Conservation (phyloP, 2,329 filamentous ascomycete genomes). For the Cordyceps javanica region DNA sequence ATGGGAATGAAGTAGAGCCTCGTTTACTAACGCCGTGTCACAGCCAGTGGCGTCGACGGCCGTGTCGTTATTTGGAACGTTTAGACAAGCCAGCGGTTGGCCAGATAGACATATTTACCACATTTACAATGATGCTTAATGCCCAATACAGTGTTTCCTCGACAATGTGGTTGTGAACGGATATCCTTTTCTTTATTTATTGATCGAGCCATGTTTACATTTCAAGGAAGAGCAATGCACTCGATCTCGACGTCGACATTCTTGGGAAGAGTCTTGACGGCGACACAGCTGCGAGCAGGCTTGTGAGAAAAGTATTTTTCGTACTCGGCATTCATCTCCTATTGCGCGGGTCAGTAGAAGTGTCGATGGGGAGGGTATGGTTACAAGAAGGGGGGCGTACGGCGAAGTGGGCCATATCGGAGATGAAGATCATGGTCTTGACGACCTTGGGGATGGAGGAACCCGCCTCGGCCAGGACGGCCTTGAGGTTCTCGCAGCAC, state of each 20-base stretch:
- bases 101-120: background rate
- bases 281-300: conserved; percentile 84
- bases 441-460: conserved; percentile 74
- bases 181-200: conserved; percentile 9
- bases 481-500: conserved; percentile 71
- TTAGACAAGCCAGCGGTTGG: conserved; percentile 31
- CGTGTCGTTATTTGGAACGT: conserved; percentile 72
- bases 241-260: conserved; percentile 86
- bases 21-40: conserved; percentile 20
- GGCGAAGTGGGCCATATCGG: conserved; percentile 84
- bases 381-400: conserved; percentile 29
- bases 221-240: conserved; percentile 68
- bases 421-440: conserved; percentile 88
- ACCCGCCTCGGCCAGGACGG: conserved; percentile 76
- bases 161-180: background rate
- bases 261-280: conserved; percentile 83
- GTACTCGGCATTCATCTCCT: conserved; percentile 80
- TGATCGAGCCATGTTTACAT: conserved; percentile 1
- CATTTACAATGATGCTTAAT: background rate
- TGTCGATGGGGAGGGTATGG: background rate
- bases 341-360: background rate
- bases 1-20: too few species aligned
- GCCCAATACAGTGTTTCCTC: background rate
- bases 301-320: conserved; percentile 77
- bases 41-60: conserved; percentile 77